These are phyloP conservation scores for Yamadazyma diddensiae DNA, from an alignment of 1,139 yeast species.

Conservation along the genomic window DNA sequence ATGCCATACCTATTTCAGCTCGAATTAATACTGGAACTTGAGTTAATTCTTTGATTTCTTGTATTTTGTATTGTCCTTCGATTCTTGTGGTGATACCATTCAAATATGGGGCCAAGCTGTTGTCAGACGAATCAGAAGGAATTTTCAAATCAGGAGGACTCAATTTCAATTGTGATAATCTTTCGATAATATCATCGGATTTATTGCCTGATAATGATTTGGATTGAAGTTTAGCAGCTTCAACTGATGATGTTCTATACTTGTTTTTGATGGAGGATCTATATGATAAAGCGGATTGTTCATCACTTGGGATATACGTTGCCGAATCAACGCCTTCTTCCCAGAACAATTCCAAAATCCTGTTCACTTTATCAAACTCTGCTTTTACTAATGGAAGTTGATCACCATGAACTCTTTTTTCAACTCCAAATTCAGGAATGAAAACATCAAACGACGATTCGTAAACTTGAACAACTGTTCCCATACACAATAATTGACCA, in stretches of 20 bases:
- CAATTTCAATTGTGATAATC: constrained; percentile 49
- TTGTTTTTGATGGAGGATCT: constrained; percentile 76
- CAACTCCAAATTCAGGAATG: constrained; percentile 93
- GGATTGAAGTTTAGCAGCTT: constrained; percentile 62
- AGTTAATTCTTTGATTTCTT: constrained; percentile 74
- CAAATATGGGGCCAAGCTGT: constrained; percentile 54
- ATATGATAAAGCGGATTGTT: constrained; percentile 70
- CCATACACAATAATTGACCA: constrained; percentile 82
- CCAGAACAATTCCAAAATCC: constrained; percentile 85
- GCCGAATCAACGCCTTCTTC: constrained; percentile 90
- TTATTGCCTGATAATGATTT: constrained; percentile 13
- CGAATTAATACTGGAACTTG: constrained; percentile 83
- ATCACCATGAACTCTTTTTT: constrained; percentile 96
- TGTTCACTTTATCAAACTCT: constrained; percentile 71
- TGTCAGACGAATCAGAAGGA: constrained; percentile 29
- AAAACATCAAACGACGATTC: constrained; percentile 95
- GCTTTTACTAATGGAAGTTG: constrained; percentile 91
- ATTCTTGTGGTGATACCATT: constrained; percentile 52
- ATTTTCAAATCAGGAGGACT: constrained; percentile 48
- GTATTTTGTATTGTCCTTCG: constrained; percentile 65
- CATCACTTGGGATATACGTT: constrained; percentile 86
- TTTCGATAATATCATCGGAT: constrained; percentile 41
- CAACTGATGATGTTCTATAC: constrained; percentile 66
- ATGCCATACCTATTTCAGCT: constrained; percentile 92
- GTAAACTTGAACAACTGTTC: constrained; percentile 86